Percentiles rank a stretch among this genome's conserved stretches.
Conservation (phyloP, 2,329 filamentous ascomycete genomes). For the Cercospora berteroae region DNA sequence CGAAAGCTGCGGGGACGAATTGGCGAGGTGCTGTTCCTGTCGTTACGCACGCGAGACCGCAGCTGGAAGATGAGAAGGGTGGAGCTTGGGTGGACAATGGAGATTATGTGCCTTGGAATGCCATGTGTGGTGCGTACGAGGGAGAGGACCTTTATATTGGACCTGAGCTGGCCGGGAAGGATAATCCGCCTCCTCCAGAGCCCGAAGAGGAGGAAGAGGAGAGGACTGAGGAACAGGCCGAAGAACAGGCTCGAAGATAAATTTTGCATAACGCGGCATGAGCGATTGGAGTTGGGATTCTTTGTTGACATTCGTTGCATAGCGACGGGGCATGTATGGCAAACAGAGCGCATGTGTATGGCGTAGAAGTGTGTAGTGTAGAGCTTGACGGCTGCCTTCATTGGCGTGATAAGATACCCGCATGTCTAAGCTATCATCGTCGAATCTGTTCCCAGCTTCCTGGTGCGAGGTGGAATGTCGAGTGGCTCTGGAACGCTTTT, state of each 20-base stretch:
- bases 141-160: slow-evolving; percentile 17
- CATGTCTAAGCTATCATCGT: neutral
- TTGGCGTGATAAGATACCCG: slow-evolving; percentile 2
- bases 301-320: slow-evolving; percentile 5
- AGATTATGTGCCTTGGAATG: slow-evolving; percentile 21
- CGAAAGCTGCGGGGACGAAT: slow-evolving; percentile 11
- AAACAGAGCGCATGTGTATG: slow-evolving; percentile 1
- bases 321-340: neutral
- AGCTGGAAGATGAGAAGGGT: slow-evolving; percentile 19
- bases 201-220: neutral
- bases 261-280: neutral
- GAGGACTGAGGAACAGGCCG: neutral
- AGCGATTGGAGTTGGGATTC: neutral
- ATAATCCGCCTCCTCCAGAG: neutral
- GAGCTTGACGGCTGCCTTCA: neutral
- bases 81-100: slow-evolving; percentile 25
- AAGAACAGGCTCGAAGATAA: neutral
- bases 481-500: neutral
- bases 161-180: slow-evolving; percentile 9
- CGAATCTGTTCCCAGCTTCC: neutral
- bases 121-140: slow-evolving; percentile 23
- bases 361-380: neutral
- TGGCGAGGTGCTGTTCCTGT: slow-evolving; percentile 22
- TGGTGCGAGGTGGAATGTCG: neutral
- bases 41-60: slow-evolving; percentile 5